Conservation (phyloP, 768 basidiomycete genomes). For the Naganishia kalamii region DNA sequence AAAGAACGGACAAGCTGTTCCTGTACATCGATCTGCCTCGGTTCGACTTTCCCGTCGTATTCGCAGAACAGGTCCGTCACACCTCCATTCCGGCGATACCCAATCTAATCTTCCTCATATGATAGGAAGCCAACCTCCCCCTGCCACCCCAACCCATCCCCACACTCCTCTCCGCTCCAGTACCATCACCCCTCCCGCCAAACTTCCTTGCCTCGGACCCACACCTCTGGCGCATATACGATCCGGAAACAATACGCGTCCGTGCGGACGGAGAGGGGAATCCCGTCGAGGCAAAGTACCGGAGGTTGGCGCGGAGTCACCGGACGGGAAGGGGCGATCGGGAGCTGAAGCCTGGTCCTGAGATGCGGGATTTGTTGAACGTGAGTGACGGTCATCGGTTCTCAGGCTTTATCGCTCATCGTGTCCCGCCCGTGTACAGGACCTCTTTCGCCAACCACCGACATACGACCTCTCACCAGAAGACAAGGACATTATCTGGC, state of each 20-base stretch:
- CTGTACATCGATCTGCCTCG: slow-evolving; percentile 91
- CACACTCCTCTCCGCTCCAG: slow-evolving; percentile 14
- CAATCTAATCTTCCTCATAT: neutral
- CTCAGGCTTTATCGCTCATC: neutral
- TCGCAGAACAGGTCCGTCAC: slow-evolving; percentile 70
- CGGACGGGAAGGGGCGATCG: slow-evolving; percentile 89
- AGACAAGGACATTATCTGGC: slow-evolving; percentile 96
- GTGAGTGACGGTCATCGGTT: slow-evolving; percentile 51
- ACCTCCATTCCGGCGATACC: neutral
- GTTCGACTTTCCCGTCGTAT: slow-evolving; percentile 96
- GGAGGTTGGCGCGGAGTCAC: slow-evolving; percentile 87
- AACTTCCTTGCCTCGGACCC: slow-evolving; percentile 56
- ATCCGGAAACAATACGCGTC: slow-evolving; percentile 72
- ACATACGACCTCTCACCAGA: slow-evolving; percentile 77
- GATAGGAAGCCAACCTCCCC: slow-evolving; percentile 35
- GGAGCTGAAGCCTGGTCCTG: slow-evolving; percentile 93
- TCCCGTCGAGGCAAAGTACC: slow-evolving; percentile 94
- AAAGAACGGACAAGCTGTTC: slow-evolving; percentile 88
- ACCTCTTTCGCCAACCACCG: slow-evolving; percentile 84
- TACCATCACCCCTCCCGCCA: slow-evolving; percentile 40
- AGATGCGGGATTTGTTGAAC: slow-evolving; percentile 83
- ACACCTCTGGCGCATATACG: slow-evolving; percentile 77
- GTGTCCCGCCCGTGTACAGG: slow-evolving; percentile 49
- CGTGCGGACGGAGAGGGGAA: slow-evolving; percentile 56
- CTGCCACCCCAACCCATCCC: slow-evolving; percentile 35